Percentiles rank a stretch among this genome's conserved stretches.
Conservation (phyloP, 2,329 filamentous ascomycete genomes). For the Verticillium nonalfalfae region DNA sequence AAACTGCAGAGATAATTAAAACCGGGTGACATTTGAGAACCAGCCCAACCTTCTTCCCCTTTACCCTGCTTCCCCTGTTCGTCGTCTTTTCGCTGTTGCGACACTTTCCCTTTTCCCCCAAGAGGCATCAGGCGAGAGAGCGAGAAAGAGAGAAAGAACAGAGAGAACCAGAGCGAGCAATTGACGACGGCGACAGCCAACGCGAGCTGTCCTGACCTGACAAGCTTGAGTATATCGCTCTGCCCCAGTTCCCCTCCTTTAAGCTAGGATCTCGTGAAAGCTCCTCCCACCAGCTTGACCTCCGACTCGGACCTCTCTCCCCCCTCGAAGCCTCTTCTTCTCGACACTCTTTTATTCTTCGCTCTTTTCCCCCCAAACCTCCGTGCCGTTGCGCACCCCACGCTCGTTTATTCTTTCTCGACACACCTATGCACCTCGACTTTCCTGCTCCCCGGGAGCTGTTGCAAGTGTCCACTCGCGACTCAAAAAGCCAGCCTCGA, state of each 20-base stretch:
- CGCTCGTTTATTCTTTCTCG: neutral
- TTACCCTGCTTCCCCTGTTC: conserved; percentile 1
- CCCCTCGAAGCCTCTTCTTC: conserved; percentile 2
- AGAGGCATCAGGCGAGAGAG: conserved; percentile 2
- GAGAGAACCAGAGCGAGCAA: conserved; percentile 3
- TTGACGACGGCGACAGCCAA: neutral
- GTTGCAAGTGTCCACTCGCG: conserved; percentile 2
- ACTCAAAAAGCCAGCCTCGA: neutral
- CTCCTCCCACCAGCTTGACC: neutral
- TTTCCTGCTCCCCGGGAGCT: conserved; percentile 12
- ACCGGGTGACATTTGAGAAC: conserved; percentile 11
- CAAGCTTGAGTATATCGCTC: neutral
- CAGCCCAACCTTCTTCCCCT: conserved; percentile 6
- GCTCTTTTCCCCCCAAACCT: neutral
- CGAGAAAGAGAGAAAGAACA: conserved; percentile 7
- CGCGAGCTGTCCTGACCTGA: neutral
- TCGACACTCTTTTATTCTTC: conserved; percentile 4
- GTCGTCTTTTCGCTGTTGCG: neutral
- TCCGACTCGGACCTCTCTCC: neutral
- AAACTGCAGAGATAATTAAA: conserved; percentile 11
- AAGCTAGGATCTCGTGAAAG: neutral
- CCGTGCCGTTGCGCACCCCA: conserved; percentile 1
- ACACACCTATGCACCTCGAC: conserved; percentile 7
- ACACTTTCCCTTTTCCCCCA: neutral
- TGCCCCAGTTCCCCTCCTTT: neutral